These are phyloP conservation scores for Podaxis sp. DNA, from an alignment of 768 basidiomycete genomes.

Conservation along the genomic window DNA sequence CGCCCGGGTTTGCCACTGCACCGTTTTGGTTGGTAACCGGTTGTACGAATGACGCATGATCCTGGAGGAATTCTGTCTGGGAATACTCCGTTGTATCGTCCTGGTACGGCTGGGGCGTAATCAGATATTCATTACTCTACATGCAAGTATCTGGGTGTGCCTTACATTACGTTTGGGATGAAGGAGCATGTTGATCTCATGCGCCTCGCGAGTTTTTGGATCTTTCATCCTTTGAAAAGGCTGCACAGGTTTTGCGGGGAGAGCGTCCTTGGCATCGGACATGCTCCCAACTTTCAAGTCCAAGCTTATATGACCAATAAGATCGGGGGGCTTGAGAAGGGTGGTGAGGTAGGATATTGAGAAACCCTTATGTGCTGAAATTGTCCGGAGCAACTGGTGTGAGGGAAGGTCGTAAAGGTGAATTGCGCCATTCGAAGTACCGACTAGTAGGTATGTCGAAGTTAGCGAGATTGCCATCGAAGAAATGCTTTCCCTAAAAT, in stretches of 20 bases:
- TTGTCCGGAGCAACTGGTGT: conserved; percentile 83
- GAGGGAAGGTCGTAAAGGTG: conserved; percentile 87
- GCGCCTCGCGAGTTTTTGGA: conserved; percentile 59
- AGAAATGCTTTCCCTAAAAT: conserved; percentile 65
- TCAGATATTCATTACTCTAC: not conserved
- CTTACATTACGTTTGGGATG: conserved; percentile 45
- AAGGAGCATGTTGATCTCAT: conserved; percentile 67
- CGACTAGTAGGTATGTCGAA: conserved; percentile 75
- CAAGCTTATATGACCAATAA: conserved; percentile 77
- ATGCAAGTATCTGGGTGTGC: not conserved
- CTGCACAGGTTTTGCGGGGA: conserved; percentile 63
- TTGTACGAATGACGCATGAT: conserved; percentile 65
- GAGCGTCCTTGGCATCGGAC: conserved; percentile 48
- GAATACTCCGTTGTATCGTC: conserved; percentile 40
- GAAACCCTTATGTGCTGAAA: conserved; percentile 66
- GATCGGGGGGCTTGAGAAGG: conserved; percentile 83
- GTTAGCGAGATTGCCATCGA: conserved; percentile 76
- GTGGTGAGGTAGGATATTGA: conserved; percentile 73
- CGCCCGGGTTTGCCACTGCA: not conserved
- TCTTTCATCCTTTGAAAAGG: conserved; percentile 78
- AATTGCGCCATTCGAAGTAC: conserved; percentile 71
- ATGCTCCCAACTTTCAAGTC: conserved; percentile 38
- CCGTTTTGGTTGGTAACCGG: conserved; percentile 30
- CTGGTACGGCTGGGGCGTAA: conserved; percentile 23
- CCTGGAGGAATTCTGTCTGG: conserved; percentile 55